Evolutionary conservation across 768 basidiomycete genomes (phyloP).

Genomic region (Trametes meyenii): DNA sequence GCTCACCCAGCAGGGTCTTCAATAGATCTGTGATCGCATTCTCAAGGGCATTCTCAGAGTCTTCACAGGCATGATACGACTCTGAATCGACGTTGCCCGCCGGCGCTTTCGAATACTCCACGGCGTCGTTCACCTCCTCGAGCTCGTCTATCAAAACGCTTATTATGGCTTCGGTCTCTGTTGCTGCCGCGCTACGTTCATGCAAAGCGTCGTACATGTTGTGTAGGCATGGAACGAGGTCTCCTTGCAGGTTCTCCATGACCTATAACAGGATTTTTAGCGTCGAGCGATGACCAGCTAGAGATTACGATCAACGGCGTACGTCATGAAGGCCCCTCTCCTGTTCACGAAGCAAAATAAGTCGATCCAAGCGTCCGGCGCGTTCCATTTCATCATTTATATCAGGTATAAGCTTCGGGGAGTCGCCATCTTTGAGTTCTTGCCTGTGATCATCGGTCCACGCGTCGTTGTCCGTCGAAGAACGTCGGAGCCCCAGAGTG

Average conservation of each 20-base stretch:
- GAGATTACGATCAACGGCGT: background rate
- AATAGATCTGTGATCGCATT: constrained; percentile 10
- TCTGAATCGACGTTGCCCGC: too few species aligned
- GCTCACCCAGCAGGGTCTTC: constrained; percentile 21
- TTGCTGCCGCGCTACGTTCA: constrained; percentile 19
- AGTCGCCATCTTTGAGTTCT: background rate
- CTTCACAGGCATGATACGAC: background rate
- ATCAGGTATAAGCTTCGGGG: constrained; percentile 18
- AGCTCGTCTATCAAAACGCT: constrained; percentile 41
- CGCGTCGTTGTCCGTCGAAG: background rate
- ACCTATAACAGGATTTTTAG: background rate
- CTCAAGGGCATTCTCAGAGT: background rate
- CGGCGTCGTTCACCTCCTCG: constrained; percentile 24
- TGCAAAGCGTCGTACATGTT: constrained; percentile 32
- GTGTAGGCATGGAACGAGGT: constrained; percentile 29
- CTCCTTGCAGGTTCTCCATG: background rate
- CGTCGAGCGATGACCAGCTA: background rate
- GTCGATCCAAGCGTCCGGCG: constrained; percentile 39
- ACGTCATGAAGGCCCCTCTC: constrained; percentile 34
- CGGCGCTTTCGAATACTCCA: background rate
- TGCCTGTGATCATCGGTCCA: background rate
- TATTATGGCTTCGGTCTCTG: constrained; percentile 37
- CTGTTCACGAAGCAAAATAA: constrained; percentile 28
- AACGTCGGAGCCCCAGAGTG: background rate
- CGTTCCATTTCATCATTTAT: constrained; percentile 32